Evolutionary conservation across 140 eudicot species (phyloP), one percentile per base, ranked within the genome.

Genomic region (Flaveria floridana): DNA sequence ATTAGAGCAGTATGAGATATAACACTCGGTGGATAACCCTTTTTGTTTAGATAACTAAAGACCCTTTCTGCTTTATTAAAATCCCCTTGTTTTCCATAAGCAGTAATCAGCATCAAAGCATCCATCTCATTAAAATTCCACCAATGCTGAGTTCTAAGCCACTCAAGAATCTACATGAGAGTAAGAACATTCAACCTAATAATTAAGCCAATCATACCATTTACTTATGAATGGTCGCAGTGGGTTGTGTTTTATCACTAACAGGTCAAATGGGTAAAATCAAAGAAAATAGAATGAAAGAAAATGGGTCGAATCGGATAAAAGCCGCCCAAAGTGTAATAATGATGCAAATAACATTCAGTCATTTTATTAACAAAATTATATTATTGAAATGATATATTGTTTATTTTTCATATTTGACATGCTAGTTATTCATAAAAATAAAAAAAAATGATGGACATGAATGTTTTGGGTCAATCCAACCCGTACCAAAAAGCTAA

Each of bases 61-160:
- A 90, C 73, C 72, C 85, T 85, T 83, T 94, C 99, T 42, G 99
- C 99, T 80, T 84, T 94, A 53, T 76, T 87, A 59, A 85, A 88
- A 75, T 94, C 86, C 37, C 97, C 99, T 83, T 80, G 87, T 84
- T 90, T 94, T 18, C 99, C 99, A 57, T 90, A 90, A 37, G 99
- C 97, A 2, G 96, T 94, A 20, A 94, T 90, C 72, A 94, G 96
- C 99, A 94, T 88, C 82, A 90, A 72, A 67, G 82, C 82, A 81
- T 90, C 99, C 96, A 86, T 90, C 75, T 94, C 94, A 79, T 88
- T 90, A 67, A 90, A 90, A 81, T 85, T 88, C 99, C 99, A 94
- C 97, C 99, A 94, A 71, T 94, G 91, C 71, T 94, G 96, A 71
- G 95, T 88, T 59, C 87, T 86, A 58, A 94, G 95, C 99, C 99